These are phyloP conservation scores for Pezicula radicicola DNA, from an alignment of 2,329 filamentous ascomycete species.

Conservation along the genomic window DNA sequence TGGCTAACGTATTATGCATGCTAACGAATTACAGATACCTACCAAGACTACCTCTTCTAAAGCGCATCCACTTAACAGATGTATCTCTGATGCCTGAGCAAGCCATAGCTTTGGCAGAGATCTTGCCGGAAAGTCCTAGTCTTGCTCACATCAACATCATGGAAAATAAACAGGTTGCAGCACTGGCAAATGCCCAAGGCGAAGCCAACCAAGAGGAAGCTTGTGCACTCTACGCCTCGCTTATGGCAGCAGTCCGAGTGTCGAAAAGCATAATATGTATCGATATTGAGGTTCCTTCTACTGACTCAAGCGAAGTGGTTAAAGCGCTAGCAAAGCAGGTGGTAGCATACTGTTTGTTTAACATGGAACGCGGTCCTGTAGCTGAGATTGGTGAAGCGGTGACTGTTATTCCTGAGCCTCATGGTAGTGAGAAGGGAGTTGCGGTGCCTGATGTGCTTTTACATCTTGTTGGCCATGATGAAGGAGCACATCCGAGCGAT, in stretches of 20 bases:
- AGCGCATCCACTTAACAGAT: slow-evolving; percentile 82
- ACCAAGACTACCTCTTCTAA: slow-evolving; percentile 73
- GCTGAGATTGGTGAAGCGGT: slow-evolving; percentile 52
- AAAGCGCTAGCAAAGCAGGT: slow-evolving; percentile 91
- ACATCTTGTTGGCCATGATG: slow-evolving; percentile 74
- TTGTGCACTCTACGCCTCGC: slow-evolving; percentile 86
- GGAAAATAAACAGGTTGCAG: slow-evolving; percentile 72
- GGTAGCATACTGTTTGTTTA: slow-evolving; percentile 89
- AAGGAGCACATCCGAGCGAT: slow-evolving; percentile 44
- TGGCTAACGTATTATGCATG: neutral
- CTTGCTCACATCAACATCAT: slow-evolving; percentile 85
- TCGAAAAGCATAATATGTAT: slow-evolving; percentile 83
- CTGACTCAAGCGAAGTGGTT: slow-evolving; percentile 83
- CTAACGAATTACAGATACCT: slow-evolving; percentile 55
- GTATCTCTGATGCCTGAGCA: slow-evolving; percentile 83
- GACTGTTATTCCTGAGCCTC: slow-evolving; percentile 26
- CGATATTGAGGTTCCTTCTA: slow-evolving; percentile 83
- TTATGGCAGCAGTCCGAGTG: slow-evolving; percentile 82
- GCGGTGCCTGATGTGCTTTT: slow-evolving; percentile 80
- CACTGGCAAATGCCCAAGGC: slow-evolving; percentile 70
- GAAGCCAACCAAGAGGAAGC: slow-evolving; percentile 87
- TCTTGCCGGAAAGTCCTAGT: slow-evolving; percentile 77
- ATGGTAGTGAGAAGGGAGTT: slow-evolving; percentile 46
- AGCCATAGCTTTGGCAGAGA: slow-evolving; percentile 85
- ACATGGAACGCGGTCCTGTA: slow-evolving; percentile 78